Base-by-base conservation (phyloP, 306 rosid genomes). In the Cyamopsis tetragonoloba region DNA sequence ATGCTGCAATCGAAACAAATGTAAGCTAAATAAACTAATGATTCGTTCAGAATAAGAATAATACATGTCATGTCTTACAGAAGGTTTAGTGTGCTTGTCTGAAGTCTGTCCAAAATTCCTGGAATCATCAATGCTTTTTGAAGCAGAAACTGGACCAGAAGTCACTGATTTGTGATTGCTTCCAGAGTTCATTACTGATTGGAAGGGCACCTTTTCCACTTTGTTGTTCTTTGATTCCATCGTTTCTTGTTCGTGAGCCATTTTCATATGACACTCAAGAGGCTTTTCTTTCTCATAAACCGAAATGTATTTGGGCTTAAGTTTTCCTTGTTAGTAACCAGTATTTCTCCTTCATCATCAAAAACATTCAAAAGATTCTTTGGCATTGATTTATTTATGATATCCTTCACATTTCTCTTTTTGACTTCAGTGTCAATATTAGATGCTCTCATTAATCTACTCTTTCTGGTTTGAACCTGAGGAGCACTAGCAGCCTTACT, bases 301-400 rank as follows among this genome's bases (percentile, higher is more conserved):
- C 20, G 76, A 75, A 54, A 60, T 20, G 81, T 77, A 38, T 82
- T 72, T 76, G 88, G 84, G 60, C 87, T 82, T 22, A 81, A 79
- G 77, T 84, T 89, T 71, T 87, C 96, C 81, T 86, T 93, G 71
- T 79, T 86, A 23, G 82, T 87, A 53, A 89, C 78, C 53, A 66
- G 84, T 12, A 60, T 65, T 73, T 84, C 89, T 60, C 73, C 85
- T 66, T 84, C 96, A 46, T 77, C 68, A 22, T 35, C 78, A 27
- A 68, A 73, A 72, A 35, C 75, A 62, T 80, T 73, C 22, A 67
- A 60, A 68, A 39, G 55, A 56, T 79, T 67, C 66, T 67, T 82
- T 24, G 63, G 32, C 20, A 49, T 67, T 19, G 61, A 20, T 50
- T 67, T 66, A 22, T 70, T 62, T 23, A 59, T 62, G 19, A 28